Base-by-base conservation (phyloP, 306 rosid genomes). In the Vicia sativa region DNA sequence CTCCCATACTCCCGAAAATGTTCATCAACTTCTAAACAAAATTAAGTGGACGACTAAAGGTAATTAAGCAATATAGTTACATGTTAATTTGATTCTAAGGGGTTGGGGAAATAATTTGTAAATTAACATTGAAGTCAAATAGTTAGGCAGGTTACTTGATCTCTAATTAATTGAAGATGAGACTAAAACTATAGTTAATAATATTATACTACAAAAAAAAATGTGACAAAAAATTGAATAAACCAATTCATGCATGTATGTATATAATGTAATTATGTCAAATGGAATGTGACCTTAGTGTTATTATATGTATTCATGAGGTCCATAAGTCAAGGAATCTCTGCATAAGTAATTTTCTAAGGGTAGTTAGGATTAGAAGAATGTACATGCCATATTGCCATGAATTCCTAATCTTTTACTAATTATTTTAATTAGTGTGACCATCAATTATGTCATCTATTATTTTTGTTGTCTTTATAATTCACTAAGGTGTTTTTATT, bases 241-340 rank as follows among this genome's bases (percentile, higher is more conserved):
- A 45, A 61, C 6, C 73, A 54, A 54, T 71, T 73, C 74, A 69
- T 83, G 75, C 78, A 83, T 71, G 62, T 70, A 68, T 70, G 68
- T 44, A 38, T 14, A 4, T 43, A 2, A n/a, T 62, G 12, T 25
- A 46, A 28, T 12, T 37, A 2, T 18, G 29, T 39, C 73, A 46
- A 38, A 42, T 61, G 58, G 29, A 28, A 60, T 59, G 49, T 72
- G 50, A 37, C 67, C 45, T 44, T 26, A 12, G 11, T 54, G 61
- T 54, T 54, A 26, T 54, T 55, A 55, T 55, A 55, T 21, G 39
- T 14, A 29, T 65, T 67, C 65, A 81, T 69, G 66, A 77, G 79
- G 73, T 70, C 63, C 45, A 75, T 71, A 77, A 72, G 81, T 70
- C 82, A 79, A 66, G 70, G 83, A 77, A 82, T 76, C 73, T 78